Conservation (phyloP, 352 stramenopile genomes). For the Pythium dissotocum region DNA sequence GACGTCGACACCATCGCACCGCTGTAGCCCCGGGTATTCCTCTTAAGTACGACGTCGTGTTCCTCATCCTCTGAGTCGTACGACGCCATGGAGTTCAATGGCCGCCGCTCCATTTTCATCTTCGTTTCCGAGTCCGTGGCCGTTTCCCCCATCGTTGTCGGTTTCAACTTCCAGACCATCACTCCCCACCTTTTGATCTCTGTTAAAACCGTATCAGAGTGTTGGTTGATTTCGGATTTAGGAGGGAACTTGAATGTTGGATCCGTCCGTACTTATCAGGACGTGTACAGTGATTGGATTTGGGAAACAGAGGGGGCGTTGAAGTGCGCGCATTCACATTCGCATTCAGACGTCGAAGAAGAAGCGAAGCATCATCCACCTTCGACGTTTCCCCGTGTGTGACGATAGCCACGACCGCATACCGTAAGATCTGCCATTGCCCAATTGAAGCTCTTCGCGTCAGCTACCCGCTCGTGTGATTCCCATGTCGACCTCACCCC, state of each 20-base stretch:
- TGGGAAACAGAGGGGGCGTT: constrained; percentile 2
- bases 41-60: background rate
- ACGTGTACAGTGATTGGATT: background rate
- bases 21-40: constrained; percentile 1
- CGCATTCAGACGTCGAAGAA: constrained; percentile 10
- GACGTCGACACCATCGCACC: constrained; percentile 19
- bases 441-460: background rate
- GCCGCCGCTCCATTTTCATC: background rate
- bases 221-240: constrained; percentile 2
- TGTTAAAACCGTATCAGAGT: background rate
- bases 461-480: background rate
- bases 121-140: background rate
- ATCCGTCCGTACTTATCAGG: constrained; percentile 1
- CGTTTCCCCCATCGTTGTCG: background rate
- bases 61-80: background rate
- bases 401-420: background rate
- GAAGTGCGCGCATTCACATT: constrained; percentile 16
- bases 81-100: background rate
- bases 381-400: background rate
- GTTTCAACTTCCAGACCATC: constrained; percentile 18
- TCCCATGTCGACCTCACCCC: constrained; percentile 21
- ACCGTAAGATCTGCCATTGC: background rate
- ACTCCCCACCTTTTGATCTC: background rate
- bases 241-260: background rate
- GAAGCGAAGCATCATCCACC: background rate